Evolutionary conservation across 495 filamentous ascomycete species (phyloP), one percentile per base, ranked within the genome.

Genomic region (Neurospora cerealis): DNA sequence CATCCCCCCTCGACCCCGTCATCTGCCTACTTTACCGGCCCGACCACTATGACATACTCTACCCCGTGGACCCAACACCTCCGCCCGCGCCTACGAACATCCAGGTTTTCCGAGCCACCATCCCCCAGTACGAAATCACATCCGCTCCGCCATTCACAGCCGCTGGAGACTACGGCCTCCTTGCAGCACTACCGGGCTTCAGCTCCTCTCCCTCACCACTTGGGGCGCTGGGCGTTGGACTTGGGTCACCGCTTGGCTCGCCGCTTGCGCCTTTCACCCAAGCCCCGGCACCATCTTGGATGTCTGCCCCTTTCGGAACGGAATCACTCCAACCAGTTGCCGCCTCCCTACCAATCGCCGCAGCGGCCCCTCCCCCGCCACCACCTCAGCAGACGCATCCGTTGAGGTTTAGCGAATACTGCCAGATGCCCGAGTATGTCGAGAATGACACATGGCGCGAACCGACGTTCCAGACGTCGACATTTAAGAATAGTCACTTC

Each of bases 31-130:
- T 91, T 79, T 82, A 92, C 85, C 77, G 90, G 85, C 79, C 89
- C 44, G 94, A 93, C 71, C 96, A 99, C 81, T 99, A 99, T 80
- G 96, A 99, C 82, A 89, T 99, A 71, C 86, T 98, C 21, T 99
- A 99, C 84, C 92, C 89, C 77, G 87, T 89, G 75, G 84, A 89
- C 70, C 79, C 88, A 54, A 77, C 85, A 39, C 83, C 87, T 77
- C 81, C 84, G 73, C 85, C 87, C 32, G 76, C 74, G 21, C 83
- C 86, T 46, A 83, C 89, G 75, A 81, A 87, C 69, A 76, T 90
- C 3, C 87, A 88, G 74, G 83, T 93, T 40, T 79, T 87, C 77
- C 83, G 85, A 60, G 79, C 78, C 17, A 77, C 75, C 66, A 84
- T 86, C 69, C 81, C 79, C 40, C 80, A 84, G 46, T 83, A 80